Conservation (phyloP, 108 stramenopile species). For the Nitzschia inconspicua region DNA sequence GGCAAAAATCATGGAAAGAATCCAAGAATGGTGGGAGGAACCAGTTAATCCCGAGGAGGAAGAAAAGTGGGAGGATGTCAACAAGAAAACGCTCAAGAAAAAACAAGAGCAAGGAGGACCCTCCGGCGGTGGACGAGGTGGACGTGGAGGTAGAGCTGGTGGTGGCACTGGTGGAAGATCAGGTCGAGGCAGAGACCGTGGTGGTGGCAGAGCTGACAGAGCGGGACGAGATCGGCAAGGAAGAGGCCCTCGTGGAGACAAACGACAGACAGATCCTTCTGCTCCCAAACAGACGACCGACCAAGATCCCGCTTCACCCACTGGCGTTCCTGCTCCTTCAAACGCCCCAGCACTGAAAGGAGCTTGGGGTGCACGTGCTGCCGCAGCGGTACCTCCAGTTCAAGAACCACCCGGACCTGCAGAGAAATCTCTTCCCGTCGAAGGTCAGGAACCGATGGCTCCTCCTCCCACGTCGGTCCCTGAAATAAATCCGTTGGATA, state of each 20-base stretch:
- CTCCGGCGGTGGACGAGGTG: constrained; percentile 20
- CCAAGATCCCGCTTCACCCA: constrained; percentile 16
- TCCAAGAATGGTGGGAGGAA: constrained; percentile 82
- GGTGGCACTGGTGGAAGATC: constrained; percentile 20
- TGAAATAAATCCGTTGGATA: constrained; percentile 6
- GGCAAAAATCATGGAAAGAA: constrained; percentile 62
- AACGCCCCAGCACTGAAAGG: constrained; percentile 50
- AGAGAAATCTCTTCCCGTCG: constrained; percentile 17
- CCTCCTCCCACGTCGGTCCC: constrained; percentile 4
- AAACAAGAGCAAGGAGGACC: constrained; percentile 22
- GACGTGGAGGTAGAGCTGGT: constrained; percentile 40
- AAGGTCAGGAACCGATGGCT: constrained; percentile 3
- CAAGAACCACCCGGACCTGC: constrained; percentile 12
- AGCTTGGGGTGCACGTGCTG: constrained; percentile 57
- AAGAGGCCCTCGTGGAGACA: constrained; percentile 17
- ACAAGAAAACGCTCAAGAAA: constrained; percentile 57
- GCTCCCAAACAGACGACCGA: background rate
- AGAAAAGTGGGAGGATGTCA: constrained; percentile 75
- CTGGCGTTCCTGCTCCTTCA: constrained; percentile 44
- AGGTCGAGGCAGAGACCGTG: constrained; percentile 36
- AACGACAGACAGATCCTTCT: background rate
- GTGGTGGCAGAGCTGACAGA: constrained; percentile 29
- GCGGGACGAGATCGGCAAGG: constrained; percentile 25
- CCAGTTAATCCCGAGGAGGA: constrained; percentile 47
- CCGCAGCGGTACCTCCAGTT: constrained; percentile 29